phyloP scores from a whole-genome alignment of 1,139 yeast genomes.

The Hyphopichia buzzinii region DNA sequence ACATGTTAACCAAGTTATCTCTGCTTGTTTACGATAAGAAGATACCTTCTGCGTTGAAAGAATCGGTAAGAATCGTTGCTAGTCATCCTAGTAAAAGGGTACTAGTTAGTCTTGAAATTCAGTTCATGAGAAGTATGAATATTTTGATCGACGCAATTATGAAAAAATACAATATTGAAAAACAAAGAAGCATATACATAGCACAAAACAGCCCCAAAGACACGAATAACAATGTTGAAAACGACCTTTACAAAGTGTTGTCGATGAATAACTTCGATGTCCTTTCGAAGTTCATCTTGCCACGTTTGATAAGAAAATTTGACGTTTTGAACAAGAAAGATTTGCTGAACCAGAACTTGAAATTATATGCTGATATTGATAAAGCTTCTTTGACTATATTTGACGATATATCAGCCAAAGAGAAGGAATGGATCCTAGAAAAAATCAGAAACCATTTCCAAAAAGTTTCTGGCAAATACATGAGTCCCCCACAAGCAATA shows the following conservation, averaged over 20 bases:
- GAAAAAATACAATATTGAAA: conserved; percentile 41
- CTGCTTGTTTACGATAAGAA: conserved; percentile 25
- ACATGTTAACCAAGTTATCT: conserved; percentile 30
- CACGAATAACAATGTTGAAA: conserved; percentile 17
- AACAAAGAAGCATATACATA: conserved; percentile 8
- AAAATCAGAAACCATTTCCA: conserved; percentile 29
- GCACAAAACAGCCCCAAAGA: conserved; percentile 5
- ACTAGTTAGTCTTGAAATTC: conserved; percentile 45
- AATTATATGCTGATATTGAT: conserved; percentile 44
- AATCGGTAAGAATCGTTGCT: conserved; percentile 25
- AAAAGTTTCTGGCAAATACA: conserved; percentile 9
- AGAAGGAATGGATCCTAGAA: conserved; percentile 34
- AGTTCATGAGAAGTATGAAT: conserved; percentile 46
- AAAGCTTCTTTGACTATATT: conserved; percentile 41
- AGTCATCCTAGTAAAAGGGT: conserved; percentile 43
- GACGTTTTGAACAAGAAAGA: conserved; percentile 37
- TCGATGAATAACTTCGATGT: conserved; percentile 48
- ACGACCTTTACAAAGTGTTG: conserved; percentile 37
- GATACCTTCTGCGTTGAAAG: conserved; percentile 8
- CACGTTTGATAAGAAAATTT: conserved; percentile 31
- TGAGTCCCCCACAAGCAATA: conserved; percentile 1
- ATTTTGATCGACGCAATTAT: conserved; percentile 43
- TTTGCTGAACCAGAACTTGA: conserved; percentile 38
- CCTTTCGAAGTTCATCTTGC: conserved; percentile 33
- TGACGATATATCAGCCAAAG: conserved; percentile 41